Base-by-base conservation (phyloP, 2,329 filamentous ascomycete genomes). In the Dothideomycetes sp. region DNA sequence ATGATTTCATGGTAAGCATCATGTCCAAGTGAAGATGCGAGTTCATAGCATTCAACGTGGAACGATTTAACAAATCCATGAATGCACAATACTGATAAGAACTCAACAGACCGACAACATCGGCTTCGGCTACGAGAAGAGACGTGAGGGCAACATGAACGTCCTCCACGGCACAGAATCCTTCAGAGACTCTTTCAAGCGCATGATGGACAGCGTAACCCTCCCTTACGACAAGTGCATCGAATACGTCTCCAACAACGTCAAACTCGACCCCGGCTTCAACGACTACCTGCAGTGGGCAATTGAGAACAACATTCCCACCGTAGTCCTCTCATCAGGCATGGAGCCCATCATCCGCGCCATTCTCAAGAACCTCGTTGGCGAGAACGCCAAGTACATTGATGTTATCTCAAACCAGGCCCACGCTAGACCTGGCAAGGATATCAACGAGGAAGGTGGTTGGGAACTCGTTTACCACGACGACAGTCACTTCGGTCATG, bases 401-500 rank as follows among this genome's bases (percentile, higher is more conserved):
- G 80, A 91, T 64, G 91, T 98, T 56, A 80, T 96, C 47, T 85
- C 83, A 67, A 98, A 96, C 64, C 70, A 87, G 49, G 85, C 89
- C 8, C 70, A 68, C 45, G 60, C 76, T 57, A 74, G 60, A 65
- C 79, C 65, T 33, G 85, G 76, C 29, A 81, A 85, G 72, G 71
- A 65, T 53, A 82, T 93, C 58, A 81, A 91, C 52, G 76, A 86
- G 36, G 76, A 83, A 57, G 77, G 76, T 13, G 89, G 87, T 20
- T 98, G 91, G 91, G 70, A 81, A 55, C 89, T 98, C 52, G 70
- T 76, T 44, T 98, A 81, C 64, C 87, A 86, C 56, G 88, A 98
- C 59, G 85, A 89, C 47, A 84, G 82, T 57, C 73, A 80, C 44
- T 93, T 93, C 54, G 91, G 91, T n/a, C 91, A 98, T 59, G 89